Evolutionary conservation across 1,284 basidiomycete species (phyloP), one percentile per base, ranked within the genome.

Genomic region (Tilletia horrida): DNA sequence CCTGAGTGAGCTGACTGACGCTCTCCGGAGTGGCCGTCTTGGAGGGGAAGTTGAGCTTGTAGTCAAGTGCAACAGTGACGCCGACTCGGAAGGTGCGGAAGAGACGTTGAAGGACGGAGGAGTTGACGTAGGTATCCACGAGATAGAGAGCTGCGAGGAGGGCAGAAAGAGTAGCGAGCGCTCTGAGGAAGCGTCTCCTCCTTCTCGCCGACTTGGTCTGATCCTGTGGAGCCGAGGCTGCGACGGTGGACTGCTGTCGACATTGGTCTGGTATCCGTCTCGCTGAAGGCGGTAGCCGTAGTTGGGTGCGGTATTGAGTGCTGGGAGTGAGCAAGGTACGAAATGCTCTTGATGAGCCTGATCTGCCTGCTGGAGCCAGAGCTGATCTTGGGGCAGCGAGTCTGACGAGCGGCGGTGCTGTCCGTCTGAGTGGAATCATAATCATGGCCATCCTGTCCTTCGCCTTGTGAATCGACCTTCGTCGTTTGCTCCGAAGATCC

Each of bases 21-120:
- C 69, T 67, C 43, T 70, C 70, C 50, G 70, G 64, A 25, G 66
- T 66, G 35, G 35, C 35, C 11, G 35, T 40, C 35, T 40, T 40
- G 35, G 35, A 40, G 47, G 77, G 73, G 43, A 78, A 78, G 63
- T 78, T 76, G 70, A 78, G 63, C 67, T 79, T 79, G 73, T 77
- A 79, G 66, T 79, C 77, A 14, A 77, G 42, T 2, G 73, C 77
- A 48, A 79, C 76, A 13, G 67, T 67, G 7, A 75, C 18, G 27
- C 76, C 76, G 2, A 69, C 73, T 31, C 64, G 74, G 8, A 71
- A 70, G 21, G 76, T 76, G 18, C 72, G 47, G 11, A 79, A 52
- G 52, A 76, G 77, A 27, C 77, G 65, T 52, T 77, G 74, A 0
- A 70, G 70, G 0, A 70, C 73, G 0, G 72, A 66, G 1, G 72